phyloP scores from a whole-genome alignment of 805 yeast species.

The Kodamaea jinghongensis region DNA sequence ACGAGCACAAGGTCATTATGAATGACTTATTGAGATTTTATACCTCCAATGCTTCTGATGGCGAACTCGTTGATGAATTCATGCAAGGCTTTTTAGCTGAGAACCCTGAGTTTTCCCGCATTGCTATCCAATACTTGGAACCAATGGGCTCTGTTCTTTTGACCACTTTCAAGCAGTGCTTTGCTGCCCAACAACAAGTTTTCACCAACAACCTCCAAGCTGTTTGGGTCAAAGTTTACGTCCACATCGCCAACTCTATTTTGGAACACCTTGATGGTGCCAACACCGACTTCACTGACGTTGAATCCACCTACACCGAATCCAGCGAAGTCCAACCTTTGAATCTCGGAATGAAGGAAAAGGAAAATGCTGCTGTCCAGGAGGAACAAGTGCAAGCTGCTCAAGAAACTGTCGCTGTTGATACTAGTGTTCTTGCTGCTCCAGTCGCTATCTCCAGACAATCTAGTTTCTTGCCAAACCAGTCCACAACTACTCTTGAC shows the following conservation, averaged over 20 bases:
- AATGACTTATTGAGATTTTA: conserved; percentile 34
- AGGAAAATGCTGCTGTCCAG: not conserved
- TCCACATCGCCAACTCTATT: conserved; percentile 38
- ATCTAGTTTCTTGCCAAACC: conserved; percentile 12
- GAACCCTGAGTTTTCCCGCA: conserved; percentile 23
- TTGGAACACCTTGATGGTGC: conserved; percentile 20
- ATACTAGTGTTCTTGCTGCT: conserved; percentile 1
- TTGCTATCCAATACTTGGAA: conserved; percentile 33
- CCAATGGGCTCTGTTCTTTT: conserved; percentile 41
- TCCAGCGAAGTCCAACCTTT: conserved; percentile 22
- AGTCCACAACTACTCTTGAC: conserved; percentile 14
- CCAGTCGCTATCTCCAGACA: conserved; percentile 1
- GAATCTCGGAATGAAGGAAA: conserved; percentile 13
- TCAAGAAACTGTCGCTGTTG: not conserved
- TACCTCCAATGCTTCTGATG: conserved; percentile 30
- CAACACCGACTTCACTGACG: conserved; percentile 20
- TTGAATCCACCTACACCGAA: conserved; percentile 20
- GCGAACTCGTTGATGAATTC: conserved; percentile 29
- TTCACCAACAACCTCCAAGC: conserved; percentile 32
- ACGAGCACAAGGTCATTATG: conserved; percentile 33
- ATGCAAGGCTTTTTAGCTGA: conserved; percentile 31
- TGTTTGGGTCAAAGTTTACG: conserved; percentile 40
- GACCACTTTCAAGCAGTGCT: conserved; percentile 31
- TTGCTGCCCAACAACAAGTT: conserved; percentile 3
- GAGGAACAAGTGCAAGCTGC: not conserved